Evolutionary conservation across 345 rosid genomes (phyloP), one percentile per base, ranked within the genome.

Genomic region (Sisymbrium altissimum): DNA sequence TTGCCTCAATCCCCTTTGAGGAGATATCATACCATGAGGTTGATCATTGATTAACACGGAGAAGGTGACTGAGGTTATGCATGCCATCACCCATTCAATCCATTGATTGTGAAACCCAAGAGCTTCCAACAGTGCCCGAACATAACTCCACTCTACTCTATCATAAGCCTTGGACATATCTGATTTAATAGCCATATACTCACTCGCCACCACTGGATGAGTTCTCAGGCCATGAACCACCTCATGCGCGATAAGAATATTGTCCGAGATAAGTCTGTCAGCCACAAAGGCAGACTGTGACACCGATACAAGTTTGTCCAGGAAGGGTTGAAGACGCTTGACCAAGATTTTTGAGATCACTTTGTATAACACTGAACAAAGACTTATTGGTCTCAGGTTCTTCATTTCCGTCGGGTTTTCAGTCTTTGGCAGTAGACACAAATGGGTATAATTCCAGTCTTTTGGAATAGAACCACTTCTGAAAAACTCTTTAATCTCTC

Each of bases 401-500:
- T 4, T 1, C 52, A 17, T 45, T 1, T 0, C 1, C 0, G 52
- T 2, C 0, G 52, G 21, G 2, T 45, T 15, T 0, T 8, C 1
- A 0, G 2, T 1, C n/a, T 45, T 45, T 0, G 52, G 23, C 1
- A 45, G 4, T 0, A 45, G 11, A 1, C 52, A 45, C 0, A 45
- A 2, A 1, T 45, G 52, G 0, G 23, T 45, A 3, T 7, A 17
- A 1, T 45, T 45, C 21, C 23, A 45, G 1, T 45, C 23, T 0
- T 0, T 0, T 0, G 23, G 11, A 17, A 45, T 6, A 0, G 1
- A 0, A 0, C 52, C 49, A 1, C 0, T 1, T n/a, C 0, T 0
- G 1, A 43, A n/a, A 15, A 17, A 6, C 0, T 2, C 17, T 0
- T 6, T 3, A 0, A 45, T 11, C 11, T 45, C 52, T 0, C 0